Evolutionary conservation across 176 grass and related monocot genomes (phyloP), one percentile per base, ranked within the genome.

Genomic region (Olyra latifolia): DNA sequence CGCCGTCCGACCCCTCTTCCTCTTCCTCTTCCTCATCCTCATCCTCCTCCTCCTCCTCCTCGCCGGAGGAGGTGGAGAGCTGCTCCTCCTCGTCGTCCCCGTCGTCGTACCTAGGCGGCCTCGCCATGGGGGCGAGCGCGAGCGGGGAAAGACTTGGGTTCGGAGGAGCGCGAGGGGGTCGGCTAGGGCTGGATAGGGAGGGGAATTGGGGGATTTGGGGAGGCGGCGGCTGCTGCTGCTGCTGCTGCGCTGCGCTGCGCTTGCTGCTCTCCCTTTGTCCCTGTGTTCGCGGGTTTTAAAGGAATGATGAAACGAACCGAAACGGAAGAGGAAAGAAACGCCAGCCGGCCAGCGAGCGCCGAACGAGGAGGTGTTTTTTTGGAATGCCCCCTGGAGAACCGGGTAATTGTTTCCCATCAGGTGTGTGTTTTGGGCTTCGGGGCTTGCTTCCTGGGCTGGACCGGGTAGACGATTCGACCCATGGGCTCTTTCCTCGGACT

Each of bases 71-170:
- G 52, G 64, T 29, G 50, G 78, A 80, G 35, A 80, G n/a, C 50
- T 57, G 38, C 30, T 79, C 76, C 5, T 80, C 77, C 2, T 80
- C 76, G 2, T 71, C 53, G 11, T 72, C 76, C 17, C 50, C 76
- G 27, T 80, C 75, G 2, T 77, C 87, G 77, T 85, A 85, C 71
- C 77, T 74, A 5, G 69, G 46, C 68, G 82, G 75, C 74, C 71
- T 85, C 47, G 70, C 82, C 87, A 89, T 89, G 23, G 65, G 6
- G 5, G 56, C 30, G n/a, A n/a, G n/a, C n/a, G n/a, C n/a, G n/a
- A n/a, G 79, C 7, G 24, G 62, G n/a, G 55, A 44, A 2, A 32
- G 39, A 25, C 8, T 82, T 76, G 73, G 17, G 65, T 53, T 79
- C 73, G 40, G 15, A 19, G 40, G 85, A 55, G 23, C 39, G 16